phyloP scores from a whole-genome alignment of 306 rosid species.

The Sphenostylis stenocarpa region DNA sequence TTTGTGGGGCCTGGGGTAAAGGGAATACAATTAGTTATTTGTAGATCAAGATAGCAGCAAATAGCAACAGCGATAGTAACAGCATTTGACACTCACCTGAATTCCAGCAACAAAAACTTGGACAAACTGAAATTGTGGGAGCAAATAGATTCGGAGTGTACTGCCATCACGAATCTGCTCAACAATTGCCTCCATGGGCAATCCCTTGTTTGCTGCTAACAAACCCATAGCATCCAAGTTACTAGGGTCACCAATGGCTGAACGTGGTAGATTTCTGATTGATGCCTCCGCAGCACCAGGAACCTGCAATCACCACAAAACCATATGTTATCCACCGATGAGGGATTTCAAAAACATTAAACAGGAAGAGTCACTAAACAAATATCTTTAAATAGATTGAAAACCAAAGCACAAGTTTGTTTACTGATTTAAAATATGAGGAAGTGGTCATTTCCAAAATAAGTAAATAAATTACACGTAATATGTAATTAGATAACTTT shows the following conservation, averaged over 20 bases:
- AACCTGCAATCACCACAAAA: constrained; percentile 59
- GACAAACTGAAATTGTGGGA: constrained; percentile 97
- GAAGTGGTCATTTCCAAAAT: background rate
- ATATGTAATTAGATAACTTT: background rate
- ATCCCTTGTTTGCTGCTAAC: constrained; percentile 76
- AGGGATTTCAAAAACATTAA: background rate
- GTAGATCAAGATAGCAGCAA: constrained; percentile 3
- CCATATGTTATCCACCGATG: background rate
- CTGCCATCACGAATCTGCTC: constrained; percentile 99
- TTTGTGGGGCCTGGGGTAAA: constrained; percentile 71
- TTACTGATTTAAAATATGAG: background rate
- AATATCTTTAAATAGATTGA: background rate
- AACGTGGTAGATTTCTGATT: constrained; percentile 84
- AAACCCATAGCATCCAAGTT: constrained; percentile 87
- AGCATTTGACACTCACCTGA: constrained; percentile 58
- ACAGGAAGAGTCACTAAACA: background rate
- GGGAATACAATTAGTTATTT: constrained; percentile 11
- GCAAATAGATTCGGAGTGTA: constrained; percentile 84
- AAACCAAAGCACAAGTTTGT: background rate
- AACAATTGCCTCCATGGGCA: constrained; percentile 86
- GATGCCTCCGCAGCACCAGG: constrained; percentile 90
- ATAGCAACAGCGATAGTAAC: constrained; percentile 1
- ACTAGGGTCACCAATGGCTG: constrained; percentile 92
- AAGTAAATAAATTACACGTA: background rate
- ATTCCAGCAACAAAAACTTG: constrained; percentile 96